Evolutionary conservation across 805 yeast species (phyloP).

Genomic region (Kluyveromyces wickerhamii): DNA sequence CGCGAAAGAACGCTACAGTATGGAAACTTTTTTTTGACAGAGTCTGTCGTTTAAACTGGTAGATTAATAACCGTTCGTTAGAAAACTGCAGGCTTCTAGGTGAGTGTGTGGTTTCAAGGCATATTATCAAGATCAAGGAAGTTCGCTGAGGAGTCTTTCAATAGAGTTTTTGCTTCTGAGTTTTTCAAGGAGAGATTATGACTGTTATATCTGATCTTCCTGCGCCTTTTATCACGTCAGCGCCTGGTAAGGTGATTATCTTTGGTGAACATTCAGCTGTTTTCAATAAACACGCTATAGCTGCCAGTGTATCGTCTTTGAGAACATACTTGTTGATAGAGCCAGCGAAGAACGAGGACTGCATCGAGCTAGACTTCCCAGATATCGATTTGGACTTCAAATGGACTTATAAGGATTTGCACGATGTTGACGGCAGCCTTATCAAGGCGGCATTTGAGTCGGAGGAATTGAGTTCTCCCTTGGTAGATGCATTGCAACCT

Average conservation of each 20-base stretch:
- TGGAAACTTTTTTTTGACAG: no score
- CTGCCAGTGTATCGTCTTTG: constrained; percentile 77
- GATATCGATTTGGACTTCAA: constrained; percentile 60
- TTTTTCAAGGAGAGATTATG: no score
- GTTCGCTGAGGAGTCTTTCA: no score
- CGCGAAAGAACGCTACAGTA: no score
- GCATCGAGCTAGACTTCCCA: constrained; percentile 66
- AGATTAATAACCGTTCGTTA: no score
- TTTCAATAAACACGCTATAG: constrained; percentile 86
- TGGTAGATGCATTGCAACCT: constrained; percentile 42
- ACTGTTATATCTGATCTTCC: constrained; percentile 1
- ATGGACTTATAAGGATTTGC: constrained; percentile 41
- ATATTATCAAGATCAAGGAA: no score
- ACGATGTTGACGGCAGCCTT: constrained; percentile 7
- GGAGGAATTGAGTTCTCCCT: constrained; percentile 51
- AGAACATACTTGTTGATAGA: constrained; percentile 73
- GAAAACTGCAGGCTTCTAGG: no score
- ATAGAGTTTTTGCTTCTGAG: no score
- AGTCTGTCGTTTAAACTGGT: no score
- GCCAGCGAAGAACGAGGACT: constrained; percentile 31
- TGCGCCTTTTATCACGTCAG: constrained; percentile 66
- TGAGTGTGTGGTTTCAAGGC: no score
- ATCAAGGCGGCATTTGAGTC: constrained; percentile 29
- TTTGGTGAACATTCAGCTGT: constrained; percentile 98
- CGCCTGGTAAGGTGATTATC: constrained; percentile 94